Evolutionary conservation across 371 early-diverging fungal species (phyloP), one percentile per base, ranked within the genome.

Genomic region (Funneliformis caledonium): DNA sequence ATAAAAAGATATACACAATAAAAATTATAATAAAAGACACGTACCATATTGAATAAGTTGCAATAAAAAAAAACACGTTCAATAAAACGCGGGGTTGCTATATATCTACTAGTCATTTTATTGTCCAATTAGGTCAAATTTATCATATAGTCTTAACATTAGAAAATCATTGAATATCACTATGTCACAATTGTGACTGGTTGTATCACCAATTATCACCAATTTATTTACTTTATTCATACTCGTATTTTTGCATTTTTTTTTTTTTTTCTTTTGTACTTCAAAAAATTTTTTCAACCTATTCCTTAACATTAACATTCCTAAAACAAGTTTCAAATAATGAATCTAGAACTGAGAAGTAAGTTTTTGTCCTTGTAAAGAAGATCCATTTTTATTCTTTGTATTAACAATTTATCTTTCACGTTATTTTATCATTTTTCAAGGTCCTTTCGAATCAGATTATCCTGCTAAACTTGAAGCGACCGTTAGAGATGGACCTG

Each of bases 401-500:
- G 4, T 16, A 42, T 11, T 68, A 31, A 68, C 43, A 2, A 19
- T 4, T 68, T 43, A 31, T 19, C 1, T 5, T 42, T 14, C 69
- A 42, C 26, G 26, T 26, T 26, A 11, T 5, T 42, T 37, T 22
- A n/a, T 8, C 26, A 16, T 33, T 12, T 12, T 42, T 43, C 11
- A 26, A 91, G 96, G 95, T 84, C 96, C 96, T 52, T 96, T 93
- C 86, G 95, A 92, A 77, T 95, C 93, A 62, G 94, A 96, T 84
- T 93, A 92, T 76, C 96, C 96, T 10, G 94, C 95, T 81, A 85
- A 89, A 56, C 92, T 96, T 60, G 94, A 94, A 83, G 93, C 91
- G 42, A 92, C 91, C 0, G 82, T 96, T n/a, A 93, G 92, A 82
- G 93, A 95, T 81, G 93, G 92, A 9, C 91, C 89, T 68, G 92